Base-by-base conservation (phyloP, 495 filamentous ascomycete species). In the Staphylotrichum longicolle region DNA sequence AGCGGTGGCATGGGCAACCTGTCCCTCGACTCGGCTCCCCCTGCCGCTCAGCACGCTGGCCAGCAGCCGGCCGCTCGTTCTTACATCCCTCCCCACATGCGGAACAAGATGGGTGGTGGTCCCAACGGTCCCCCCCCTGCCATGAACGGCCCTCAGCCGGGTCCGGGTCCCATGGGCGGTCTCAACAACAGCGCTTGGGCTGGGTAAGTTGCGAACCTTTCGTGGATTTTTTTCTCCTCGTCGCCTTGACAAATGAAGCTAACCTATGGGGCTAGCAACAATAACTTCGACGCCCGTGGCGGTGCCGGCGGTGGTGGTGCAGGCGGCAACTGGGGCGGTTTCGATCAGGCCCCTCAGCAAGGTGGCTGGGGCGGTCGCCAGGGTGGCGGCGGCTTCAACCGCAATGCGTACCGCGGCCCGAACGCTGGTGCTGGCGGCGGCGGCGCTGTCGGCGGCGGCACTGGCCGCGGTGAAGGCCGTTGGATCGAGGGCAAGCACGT, bases 401-500 rank as follows among this genome's bases (percentile, higher is more conserved):
- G 80, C 64, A 86, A 85, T 70, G 85, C 83, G 58, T 83, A 84
- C 61, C 87, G 88, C 77, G 91, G 88, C 85, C 89, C 88, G 40
- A 83, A 77, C 72, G 87, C 86, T 60, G 74, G 72, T 49, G 68
- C 58, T 58, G 64, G 56, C 67, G 83, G 84, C 57, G 88, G 88
- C 71, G 72, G 70, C 50, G 67, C 74, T 42, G 77, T 73, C 63
- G 77, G 80, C 48, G 80, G 85, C 57, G 76, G 78, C 46, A 74
- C 75, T 65, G 78, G 82, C 69, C 85, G 89, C 71, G 93, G 95
- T 67, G 94, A 98, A 72, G 94, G 94, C 63, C 86, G 89, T 77
- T 98, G 94, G 94, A 85, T 85, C 67, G 94, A 98, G 66, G 94
- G 94, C 73, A 96, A 98, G 80, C 94, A 98, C 76, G 81, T 96